Evolutionary conservation across 371 early-diverging fungal genomes (phyloP), one percentile per base, ranked within the genome.

Genomic region (Blakeslea trispora): DNA sequence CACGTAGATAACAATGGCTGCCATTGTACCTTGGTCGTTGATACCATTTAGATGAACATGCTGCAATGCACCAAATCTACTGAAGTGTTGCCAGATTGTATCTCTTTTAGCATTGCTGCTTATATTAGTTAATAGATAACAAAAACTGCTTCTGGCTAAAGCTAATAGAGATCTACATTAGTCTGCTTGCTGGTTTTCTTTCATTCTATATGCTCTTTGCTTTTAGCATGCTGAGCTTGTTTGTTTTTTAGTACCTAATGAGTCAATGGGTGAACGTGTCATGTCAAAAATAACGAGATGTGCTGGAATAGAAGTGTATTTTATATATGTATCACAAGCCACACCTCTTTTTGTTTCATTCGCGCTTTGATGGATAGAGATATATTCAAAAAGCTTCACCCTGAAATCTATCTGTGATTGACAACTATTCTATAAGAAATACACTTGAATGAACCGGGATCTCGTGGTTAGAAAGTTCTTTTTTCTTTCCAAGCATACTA

Each of bases 61-160:
- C 15, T 45, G 45, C 8, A 58, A 44, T 0, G 46, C 46, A 8
- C 59, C 59, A 42, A 59, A 59, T 4, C 40, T 19, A 10, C 53
- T 53, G 22, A 59, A 42, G 2, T 47, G 34, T 21, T 46, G 37
- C 59, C 53, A 53, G 23, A 59, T 17, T 9, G 28, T 41, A 15
- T 52, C 53, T 8, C 48, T 19, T 18, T 46, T 34, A 0, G 39
- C 23, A 0, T 41, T 19, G 2, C 22, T n/a, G 2, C 19, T 42
- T 13, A 59, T 8, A 21, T 59, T 59, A 13, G 47, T 31, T 15
- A 59, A 28, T 3, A 59, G 19, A 35, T 41, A 59, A 8, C 59
- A 52, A 18, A 15, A 50, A 31, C 37, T 51, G 19, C 24, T 23
- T 23, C 51, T 21, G 5, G 37, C 52, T 14, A 19, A 21, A 14